A percentile compares a stretch with the other conserved stretches of the same genome.
Evolutionary conservation across 2,329 filamentous ascomycete species (phyloP).

Genomic region (Fusarium fujikuroi): DNA sequence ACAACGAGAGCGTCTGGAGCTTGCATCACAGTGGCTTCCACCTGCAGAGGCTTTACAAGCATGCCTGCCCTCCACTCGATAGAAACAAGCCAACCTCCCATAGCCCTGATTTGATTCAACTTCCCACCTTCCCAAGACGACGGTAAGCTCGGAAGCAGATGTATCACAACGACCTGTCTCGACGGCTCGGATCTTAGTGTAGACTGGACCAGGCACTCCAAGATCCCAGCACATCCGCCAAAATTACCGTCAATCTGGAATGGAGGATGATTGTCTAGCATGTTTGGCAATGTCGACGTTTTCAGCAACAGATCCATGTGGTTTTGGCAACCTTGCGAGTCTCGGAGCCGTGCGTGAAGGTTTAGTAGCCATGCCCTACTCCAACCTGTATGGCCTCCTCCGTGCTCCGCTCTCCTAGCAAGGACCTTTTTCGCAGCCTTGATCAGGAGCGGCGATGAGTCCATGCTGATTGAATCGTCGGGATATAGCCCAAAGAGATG

Average conservation of each 20-base stretch:
- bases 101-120: neutral
- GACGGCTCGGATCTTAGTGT: neutral
- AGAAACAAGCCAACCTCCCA: constrained; percentile 30
- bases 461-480: constrained; percentile 44
- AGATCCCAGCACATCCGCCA: constrained; percentile 38
- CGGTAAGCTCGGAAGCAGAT: constrained; percentile 34
- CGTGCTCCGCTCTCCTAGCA: constrained; percentile 44
- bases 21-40: constrained; percentile 11
- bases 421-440: constrained; percentile 47
- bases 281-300: constrained; percentile 30
- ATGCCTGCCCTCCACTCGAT: constrained; percentile 23
- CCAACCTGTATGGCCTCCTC: constrained; percentile 63
- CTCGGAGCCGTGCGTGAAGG: constrained; percentile 56
- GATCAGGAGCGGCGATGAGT: constrained; percentile 32
- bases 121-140: constrained; percentile 18
- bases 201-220: constrained; percentile 40
- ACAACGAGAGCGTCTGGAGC: constrained; percentile 11
- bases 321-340: constrained; percentile 15
- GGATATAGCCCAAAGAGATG: constrained; percentile 62
- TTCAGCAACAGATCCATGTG: constrained; percentile 35
- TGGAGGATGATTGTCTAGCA: constrained; percentile 39
- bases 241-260: constrained; percentile 49
- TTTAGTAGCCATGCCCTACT: constrained; percentile 62
- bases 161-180: constrained; percentile 17
- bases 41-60: neutral